These are phyloP conservation scores for Aspergillus nidulans DNA, from an alignment of 495 filamentous ascomycete genomes.

Conservation along the genomic window DNA sequence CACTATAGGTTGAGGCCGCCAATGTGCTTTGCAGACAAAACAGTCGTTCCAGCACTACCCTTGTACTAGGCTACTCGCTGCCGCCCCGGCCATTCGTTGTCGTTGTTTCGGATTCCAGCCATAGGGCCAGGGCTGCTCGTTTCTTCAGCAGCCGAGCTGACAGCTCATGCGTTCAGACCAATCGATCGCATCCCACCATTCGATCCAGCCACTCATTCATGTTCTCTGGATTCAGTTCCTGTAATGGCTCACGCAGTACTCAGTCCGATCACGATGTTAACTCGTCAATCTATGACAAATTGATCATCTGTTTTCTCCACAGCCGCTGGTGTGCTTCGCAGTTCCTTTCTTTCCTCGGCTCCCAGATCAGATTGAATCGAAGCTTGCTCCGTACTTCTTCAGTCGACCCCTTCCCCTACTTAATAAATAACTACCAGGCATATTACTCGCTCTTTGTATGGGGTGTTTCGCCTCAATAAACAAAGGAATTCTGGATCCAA, in stretches of 20 bases:
- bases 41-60: not conserved
- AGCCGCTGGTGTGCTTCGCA: not conserved
- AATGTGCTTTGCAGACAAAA: not conserved
- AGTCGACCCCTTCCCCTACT: not conserved
- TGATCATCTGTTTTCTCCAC: not conserved
- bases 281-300: not conserved
- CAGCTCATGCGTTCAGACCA: not conserved
- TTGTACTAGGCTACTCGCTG: not conserved
- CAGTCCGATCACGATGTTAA: not conserved
- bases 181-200: not conserved
- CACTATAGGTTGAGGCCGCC: too few relatives aligned
- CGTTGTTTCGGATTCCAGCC: not conserved
- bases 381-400: not conserved
- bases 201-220: not conserved
- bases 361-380: not conserved
- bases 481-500: not conserved
- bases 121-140: not conserved
- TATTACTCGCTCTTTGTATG: not conserved
- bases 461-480: not conserved
- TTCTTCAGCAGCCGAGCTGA: not conserved
- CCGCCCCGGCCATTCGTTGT: too few relatives aligned
- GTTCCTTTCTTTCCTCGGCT: not conserved
- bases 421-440: not conserved
- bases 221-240: not conserved
- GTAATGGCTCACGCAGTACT: not conserved